Percentiles rank a stretch among this genome's conserved stretches.
Conservation (phyloP, 2,329 filamentous ascomycete species). For the Plenodomus lindquistii region DNA sequence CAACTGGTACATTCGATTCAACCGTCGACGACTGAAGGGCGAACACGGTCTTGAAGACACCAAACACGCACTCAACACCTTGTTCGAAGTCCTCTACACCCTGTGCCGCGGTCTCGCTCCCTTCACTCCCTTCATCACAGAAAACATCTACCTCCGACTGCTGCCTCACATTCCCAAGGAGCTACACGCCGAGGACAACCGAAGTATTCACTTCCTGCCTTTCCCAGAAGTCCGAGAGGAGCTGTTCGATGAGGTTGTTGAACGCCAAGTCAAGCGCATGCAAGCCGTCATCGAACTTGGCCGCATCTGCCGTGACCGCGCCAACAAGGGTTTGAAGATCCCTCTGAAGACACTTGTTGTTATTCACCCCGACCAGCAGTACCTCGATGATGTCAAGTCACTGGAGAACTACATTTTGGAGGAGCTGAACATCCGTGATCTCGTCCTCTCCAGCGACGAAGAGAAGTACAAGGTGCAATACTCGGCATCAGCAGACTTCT, state of each 20-base stretch:
- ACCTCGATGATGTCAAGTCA: slow-evolving; percentile 83
- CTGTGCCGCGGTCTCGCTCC: slow-evolving; percentile 86
- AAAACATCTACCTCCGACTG: slow-evolving; percentile 88
- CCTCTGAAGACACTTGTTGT: slow-evolving; percentile 88
- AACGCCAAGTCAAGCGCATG: slow-evolving; percentile 87
- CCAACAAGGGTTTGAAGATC: slow-evolving; percentile 83
- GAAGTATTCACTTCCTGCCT: slow-evolving; percentile 88
- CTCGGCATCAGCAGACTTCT: slow-evolving; percentile 88
- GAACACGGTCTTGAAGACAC: slow-evolving; percentile 86
- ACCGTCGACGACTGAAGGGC: slow-evolving; percentile 87
- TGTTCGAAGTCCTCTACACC: slow-evolving; percentile 92
- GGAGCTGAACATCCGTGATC: slow-evolving; percentile 86
- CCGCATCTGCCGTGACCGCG: slow-evolving; percentile 82
- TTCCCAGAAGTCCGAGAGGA: slow-evolving; percentile 89
- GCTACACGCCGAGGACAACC: slow-evolving; percentile 69
- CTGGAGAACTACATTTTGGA: slow-evolving; percentile 87
- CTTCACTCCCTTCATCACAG: slow-evolving; percentile 93
- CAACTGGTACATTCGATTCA: slow-evolving; percentile 99
- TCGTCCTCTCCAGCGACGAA: slow-evolving; percentile 84
- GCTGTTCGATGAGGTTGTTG: slow-evolving; percentile 82
- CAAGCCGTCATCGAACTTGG: slow-evolving; percentile 93
- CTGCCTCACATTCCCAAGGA: slow-evolving; percentile 78
- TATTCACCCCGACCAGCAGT: slow-evolving; percentile 80
- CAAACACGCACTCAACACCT: slow-evolving; percentile 84
- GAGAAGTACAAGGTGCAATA: slow-evolving; percentile 91